Base-by-base conservation (phyloP, 192 early-diverging fungal genomes). In the Helicostylum pulchrum region DNA sequence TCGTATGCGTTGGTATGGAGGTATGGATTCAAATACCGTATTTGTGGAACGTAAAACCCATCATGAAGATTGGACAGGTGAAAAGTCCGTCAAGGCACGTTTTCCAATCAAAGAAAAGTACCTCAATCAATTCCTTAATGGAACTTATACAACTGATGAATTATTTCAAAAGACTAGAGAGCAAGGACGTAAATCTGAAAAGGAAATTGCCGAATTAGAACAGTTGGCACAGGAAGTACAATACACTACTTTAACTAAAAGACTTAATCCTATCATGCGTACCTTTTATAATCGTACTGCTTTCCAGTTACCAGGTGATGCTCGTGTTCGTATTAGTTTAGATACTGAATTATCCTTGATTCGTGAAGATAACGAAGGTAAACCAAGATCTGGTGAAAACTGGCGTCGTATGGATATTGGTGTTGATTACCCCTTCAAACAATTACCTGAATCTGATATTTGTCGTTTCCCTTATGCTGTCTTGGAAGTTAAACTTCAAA, bases 1-100 rank as follows among this genome's bases (percentile, higher is more conserved):
- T 57, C 92, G 96, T 64, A 74, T 97, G 78, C 85, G 96, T 46
- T 98, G 95, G 96, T 99, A 99, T 76, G 97, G 97, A 52, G 89
- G 88, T 58, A 91, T 90, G 87, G 85, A 88, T 45, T 84, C 80
- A 61, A 82, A 78, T 23, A 91, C 96, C 60, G 90, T 99, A 59
- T 99, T 95, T 80, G 85, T 98, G 34, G 97, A 99, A 83, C 92
- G 96, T 64, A 99, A 99, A 78, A 97, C 93, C 1, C 96, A 98
- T 77, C 88, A 88, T 53, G 96, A 98, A 73, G 94, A 94, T 70
- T 95, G 92, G 93, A 94, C 93, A n/a, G 95, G 96, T 53, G 94
- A 96, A 72, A 92, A 90, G 73, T 84, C 81, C 64, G 92, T 97
- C 64, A 98, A 99, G 73, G 89, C 88, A 36, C 90, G 97, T 51